A percentile compares a stretch with the other conserved stretches of the same genome.
phyloP scores from a whole-genome alignment of 345 rosid genomes.

The Corymbia maculata region DNA sequence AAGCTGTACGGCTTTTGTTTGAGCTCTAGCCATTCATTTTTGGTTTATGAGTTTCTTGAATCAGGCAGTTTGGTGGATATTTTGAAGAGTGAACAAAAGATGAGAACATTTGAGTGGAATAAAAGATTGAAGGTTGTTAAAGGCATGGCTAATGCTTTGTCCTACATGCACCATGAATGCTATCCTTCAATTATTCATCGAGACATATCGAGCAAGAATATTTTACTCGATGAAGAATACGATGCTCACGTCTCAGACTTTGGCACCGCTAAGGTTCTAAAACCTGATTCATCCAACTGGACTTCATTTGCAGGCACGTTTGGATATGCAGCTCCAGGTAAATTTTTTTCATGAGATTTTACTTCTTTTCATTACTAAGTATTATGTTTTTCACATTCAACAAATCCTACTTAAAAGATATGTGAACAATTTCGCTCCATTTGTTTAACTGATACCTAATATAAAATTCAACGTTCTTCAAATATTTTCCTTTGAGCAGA shows the following conservation, averaged over 20 bases:
- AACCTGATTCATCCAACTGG: not conserved
- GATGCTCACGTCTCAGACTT: not conserved
- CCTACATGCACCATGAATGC: not conserved
- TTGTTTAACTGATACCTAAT: too few species aligned
- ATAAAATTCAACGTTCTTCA: not conserved
- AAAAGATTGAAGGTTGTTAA: not conserved
- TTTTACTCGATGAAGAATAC: not conserved
- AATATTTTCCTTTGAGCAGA: not conserved
- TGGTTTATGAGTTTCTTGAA: too few species aligned
- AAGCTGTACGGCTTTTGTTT: fast-evolving
- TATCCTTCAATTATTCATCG: not conserved
- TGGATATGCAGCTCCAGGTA: not conserved
- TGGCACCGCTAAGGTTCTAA: not conserved
- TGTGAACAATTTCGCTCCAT: too few species aligned
- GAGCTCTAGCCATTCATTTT: too few species aligned
- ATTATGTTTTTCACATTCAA: not conserved
- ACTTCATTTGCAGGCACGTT: not conserved
- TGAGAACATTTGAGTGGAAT: slow-evolving; percentile 9
- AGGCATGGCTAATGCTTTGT: not conserved
- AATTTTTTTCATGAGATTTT: not conserved
- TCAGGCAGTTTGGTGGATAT: too few species aligned
- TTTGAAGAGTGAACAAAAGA: not conserved
- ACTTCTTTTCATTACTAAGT: too few species aligned
- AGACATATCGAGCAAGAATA: not conserved
- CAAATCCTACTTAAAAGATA: too few species aligned